phyloP scores from a whole-genome alignment of 140 eudicot species.

The Oenanthe javanica region DNA sequence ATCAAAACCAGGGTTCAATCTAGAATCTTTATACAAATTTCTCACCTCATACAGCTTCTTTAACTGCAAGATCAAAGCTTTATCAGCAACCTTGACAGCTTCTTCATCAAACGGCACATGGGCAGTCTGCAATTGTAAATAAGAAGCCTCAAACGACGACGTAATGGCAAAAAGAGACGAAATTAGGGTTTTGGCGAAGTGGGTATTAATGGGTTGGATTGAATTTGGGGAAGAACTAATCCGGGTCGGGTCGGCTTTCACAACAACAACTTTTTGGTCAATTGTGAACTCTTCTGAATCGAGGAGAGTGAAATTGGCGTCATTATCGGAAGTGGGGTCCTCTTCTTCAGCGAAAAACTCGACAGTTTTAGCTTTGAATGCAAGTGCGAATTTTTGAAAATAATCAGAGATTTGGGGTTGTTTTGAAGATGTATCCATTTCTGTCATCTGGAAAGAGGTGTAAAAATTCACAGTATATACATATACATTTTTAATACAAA shows the following conservation, averaged over 20 bases:
- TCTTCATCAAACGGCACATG: conserved; percentile 76
- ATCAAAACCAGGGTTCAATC: conserved; percentile 32
- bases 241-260: conserved; percentile 54
- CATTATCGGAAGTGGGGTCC: conserved; percentile 27
- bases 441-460: conserved; percentile 25
- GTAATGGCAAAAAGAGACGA: conserved; percentile 63
- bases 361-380: conserved; percentile 79
- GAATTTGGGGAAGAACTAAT: conserved; percentile 3
- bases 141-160: conserved; percentile 91
- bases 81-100: conserved; percentile 48
- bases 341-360: conserved; percentile 84
- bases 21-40: conserved; percentile 46
- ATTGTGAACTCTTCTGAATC: conserved; percentile 72
- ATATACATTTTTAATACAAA: neutral
- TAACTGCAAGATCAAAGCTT: conserved; percentile 52
- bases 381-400: conserved; percentile 85
- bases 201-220: conserved; percentile 37
- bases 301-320: conserved; percentile 44
- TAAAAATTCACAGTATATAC: neutral
- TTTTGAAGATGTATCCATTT: conserved; percentile 43
- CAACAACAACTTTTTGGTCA: conserved; percentile 81
- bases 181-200: conserved; percentile 44
- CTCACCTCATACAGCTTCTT: conserved; percentile 65
- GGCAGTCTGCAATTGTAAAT: conserved; percentile 80
- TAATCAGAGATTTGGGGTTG: conserved; percentile 91